These are phyloP conservation scores for Acacia concinna DNA, from an alignment of 331 rosid genomes.

Conservation along the genomic window DNA sequence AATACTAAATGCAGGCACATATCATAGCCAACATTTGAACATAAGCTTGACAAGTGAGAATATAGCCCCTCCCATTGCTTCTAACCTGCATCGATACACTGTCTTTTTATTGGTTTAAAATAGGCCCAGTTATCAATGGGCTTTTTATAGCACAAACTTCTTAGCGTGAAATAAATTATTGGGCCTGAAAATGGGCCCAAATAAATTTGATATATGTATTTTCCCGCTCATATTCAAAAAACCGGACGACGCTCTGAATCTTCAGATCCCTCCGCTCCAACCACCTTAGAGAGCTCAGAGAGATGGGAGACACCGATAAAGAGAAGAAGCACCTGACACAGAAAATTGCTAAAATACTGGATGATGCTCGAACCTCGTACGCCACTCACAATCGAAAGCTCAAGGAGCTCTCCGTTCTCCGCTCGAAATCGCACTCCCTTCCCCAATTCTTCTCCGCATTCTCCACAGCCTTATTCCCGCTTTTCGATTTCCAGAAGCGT, in stretches of 20 bases:
- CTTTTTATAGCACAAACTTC: no score
- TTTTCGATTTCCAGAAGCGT: constrained; percentile 70
- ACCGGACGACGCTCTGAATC: background rate
- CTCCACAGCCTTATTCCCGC: constrained; percentile 59
- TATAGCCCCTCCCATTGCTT: no score
- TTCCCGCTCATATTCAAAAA: constrained; percentile 50
- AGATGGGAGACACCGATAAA: constrained; percentile 47
- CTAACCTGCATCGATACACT: no score
- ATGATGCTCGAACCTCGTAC: constrained; percentile 69
- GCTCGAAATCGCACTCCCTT: constrained; percentile 49
- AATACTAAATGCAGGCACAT: no score
- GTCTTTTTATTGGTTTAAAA: background rate
- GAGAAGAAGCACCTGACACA: constrained; percentile 40
- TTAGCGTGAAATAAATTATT: no score
- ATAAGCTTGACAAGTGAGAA: no score
- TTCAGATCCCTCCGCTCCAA: background rate
- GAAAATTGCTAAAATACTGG: constrained; percentile 62
- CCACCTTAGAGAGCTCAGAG: background rate
- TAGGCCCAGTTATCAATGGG: background rate
- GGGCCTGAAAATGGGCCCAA: background rate
- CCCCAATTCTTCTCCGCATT: constrained; percentile 68
- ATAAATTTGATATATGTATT: background rate
- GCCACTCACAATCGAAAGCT: constrained; percentile 88
- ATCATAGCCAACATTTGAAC: no score
- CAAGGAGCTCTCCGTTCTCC: constrained; percentile 73